Evolutionary conservation across 1,139 yeast genomes (phyloP), one percentile per base, ranked within the genome.

Genomic region (Pichia sp.): DNA sequence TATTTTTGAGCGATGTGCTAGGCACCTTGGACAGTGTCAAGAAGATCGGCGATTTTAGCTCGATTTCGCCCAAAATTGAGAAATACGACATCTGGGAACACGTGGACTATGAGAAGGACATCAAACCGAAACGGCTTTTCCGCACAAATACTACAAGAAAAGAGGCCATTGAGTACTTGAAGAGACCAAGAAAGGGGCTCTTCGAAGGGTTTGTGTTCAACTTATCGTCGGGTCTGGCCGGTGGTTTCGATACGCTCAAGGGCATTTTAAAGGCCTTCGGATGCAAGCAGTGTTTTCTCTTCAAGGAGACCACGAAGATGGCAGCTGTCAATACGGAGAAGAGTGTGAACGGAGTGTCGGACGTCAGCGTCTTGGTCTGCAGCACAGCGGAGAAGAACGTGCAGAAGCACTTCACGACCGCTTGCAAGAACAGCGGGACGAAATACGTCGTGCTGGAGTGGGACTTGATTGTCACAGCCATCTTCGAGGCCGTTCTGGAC

Each of bases 231-330:
- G 82, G 81, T 51, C 73, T 87, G 38, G 80, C 83, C n/a, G 96
- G 95, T 31, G 91, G 95, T 0, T 70, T 75, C 3, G 79, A 78
- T 0, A 78, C 83, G 1, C 78, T 89, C 5, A 74, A 84, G 1
- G 75, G 81, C 44, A 85, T 91, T 29, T 73, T 90, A 20, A 72
- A 71, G 46, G 79, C 84, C 2, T 96, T 90, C 67, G 96, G 96
- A 0, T 41, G 68, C 80, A 59, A 74, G 69, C 53, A 62, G 67
- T 38, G 58, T 60, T n/a, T 61, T 56, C 44, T 72, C 62, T 50
- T 59, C 63, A 60, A 65, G 42, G 63, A 48, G 48, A 61, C 38
- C 49, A 62, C 54, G 53, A 68, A 54, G 52, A 65, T 17, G 41
- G 61, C 51, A 55, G 58, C 9, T 10, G 27, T 17, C 2, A 53